phyloP scores from a whole-genome alignment of 768 basidiomycete species.

The Lactarius quietus region DNA sequence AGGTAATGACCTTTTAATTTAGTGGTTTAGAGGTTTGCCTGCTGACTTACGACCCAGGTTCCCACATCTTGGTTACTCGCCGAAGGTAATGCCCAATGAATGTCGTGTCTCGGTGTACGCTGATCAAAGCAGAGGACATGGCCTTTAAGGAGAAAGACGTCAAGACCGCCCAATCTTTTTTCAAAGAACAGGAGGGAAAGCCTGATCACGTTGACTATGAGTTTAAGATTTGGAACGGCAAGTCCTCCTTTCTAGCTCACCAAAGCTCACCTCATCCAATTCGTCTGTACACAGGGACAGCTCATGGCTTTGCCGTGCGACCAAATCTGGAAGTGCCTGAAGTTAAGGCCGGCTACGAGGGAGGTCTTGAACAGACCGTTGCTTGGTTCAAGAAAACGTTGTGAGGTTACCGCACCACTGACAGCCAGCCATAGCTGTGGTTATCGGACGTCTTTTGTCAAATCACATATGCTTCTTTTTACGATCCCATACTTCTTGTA shows the following conservation, averaged over 20 bases:
- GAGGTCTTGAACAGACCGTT: constrained; percentile 40
- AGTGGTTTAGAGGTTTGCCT: too few relatives aligned
- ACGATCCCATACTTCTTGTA: background rate
- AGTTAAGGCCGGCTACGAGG: constrained; percentile 44
- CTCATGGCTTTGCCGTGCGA: constrained; percentile 47
- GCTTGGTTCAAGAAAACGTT: constrained; percentile 44
- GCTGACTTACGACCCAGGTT: constrained; percentile 5
- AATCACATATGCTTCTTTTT: background rate
- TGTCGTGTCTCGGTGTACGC: background rate
- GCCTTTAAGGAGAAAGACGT: constrained; percentile 30
- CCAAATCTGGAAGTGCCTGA: constrained; percentile 43
- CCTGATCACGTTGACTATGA: constrained; percentile 34
- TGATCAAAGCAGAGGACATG: constrained; percentile 34
- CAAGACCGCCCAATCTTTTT: constrained; percentile 32
- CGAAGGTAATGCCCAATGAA: constrained; percentile 33
- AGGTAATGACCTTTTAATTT: too few relatives aligned
- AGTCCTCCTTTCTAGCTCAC: background rate
- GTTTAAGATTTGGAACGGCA: constrained; percentile 38
- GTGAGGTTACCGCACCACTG: background rate
- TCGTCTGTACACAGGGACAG: constrained; percentile 36
- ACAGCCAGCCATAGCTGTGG: background rate
- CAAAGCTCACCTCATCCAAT: constrained; percentile 12
- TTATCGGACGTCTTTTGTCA: background rate
- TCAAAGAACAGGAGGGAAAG: constrained; percentile 33
- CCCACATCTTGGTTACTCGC: constrained; percentile 36